Conservation (phyloP, 2,329 filamentous ascomycete genomes). For the Pleoardoris graminearum region DNA sequence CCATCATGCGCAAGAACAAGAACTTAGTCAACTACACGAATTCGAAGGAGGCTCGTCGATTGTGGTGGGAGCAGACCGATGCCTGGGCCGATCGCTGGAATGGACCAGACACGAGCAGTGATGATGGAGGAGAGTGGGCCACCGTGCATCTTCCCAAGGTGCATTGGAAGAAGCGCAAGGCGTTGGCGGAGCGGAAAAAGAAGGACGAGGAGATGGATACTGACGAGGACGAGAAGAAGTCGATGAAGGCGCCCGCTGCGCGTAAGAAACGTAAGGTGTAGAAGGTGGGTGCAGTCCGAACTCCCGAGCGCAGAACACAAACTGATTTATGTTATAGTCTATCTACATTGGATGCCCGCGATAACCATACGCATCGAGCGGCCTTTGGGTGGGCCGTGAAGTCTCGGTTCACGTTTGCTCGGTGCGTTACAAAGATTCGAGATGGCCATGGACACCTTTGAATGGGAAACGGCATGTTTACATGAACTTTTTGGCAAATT, state of each 20-base stretch:
- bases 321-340: not conserved
- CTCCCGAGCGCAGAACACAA: not conserved
- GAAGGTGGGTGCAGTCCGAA: not conserved
- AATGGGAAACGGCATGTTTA: too few species aligned
- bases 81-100: not conserved
- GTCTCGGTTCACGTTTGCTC: too few species aligned
- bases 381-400: too few species aligned
- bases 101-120: not conserved
- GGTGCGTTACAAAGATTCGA: too few species aligned
- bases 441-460: too few species aligned
- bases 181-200: not conserved
- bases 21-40: not conserved
- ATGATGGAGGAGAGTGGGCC: not conserved
- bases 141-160: not conserved
- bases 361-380: too few species aligned
- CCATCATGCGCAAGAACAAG: not conserved
- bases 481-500: too few species aligned
- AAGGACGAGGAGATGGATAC: not conserved
- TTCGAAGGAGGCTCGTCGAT: not conserved
- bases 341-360: too few species aligned
- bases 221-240: not conserved
- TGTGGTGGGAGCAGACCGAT: conserved; percentile 1
- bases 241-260: not conserved
- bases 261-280: not conserved
- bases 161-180: conserved; percentile 1